Evolutionary conservation across 1,284 basidiomycete genomes (phyloP).

Genomic region (Cystobasidium pallidum): DNA sequence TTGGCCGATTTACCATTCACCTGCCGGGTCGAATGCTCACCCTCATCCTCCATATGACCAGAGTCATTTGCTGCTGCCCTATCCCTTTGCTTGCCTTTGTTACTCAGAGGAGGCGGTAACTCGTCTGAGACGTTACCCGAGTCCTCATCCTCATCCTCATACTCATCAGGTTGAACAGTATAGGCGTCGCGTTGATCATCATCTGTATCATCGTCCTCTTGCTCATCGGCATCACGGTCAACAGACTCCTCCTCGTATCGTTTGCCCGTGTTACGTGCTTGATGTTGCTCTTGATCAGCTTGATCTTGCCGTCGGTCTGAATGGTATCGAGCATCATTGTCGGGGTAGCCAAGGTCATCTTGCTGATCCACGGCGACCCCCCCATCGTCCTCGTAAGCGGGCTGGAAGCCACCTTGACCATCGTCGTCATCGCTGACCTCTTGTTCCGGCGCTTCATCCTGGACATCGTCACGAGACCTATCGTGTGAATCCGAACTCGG

Average conservation of each 20-base stretch:
- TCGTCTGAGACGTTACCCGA: slow-evolving; percentile 42
- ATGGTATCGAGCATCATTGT: slow-evolving; percentile 54
- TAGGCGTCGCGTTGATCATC: slow-evolving; percentile 37
- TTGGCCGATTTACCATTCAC: slow-evolving; percentile 41
- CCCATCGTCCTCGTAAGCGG: slow-evolving; percentile 55
- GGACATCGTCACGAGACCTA: slow-evolving; percentile 13
- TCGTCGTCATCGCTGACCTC: slow-evolving; percentile 46
- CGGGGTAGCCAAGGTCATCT: slow-evolving; percentile 51
- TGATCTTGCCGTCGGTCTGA: background rate
- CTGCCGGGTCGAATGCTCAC: background rate
- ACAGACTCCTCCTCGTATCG: slow-evolving; percentile 51
- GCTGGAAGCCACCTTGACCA: slow-evolving; percentile 49
- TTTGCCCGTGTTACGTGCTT: slow-evolving; percentile 54
- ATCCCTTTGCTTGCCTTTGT: slow-evolving; percentile 33
- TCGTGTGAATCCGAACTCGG: slow-evolving; percentile 18
- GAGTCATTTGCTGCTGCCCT: slow-evolving; percentile 32
- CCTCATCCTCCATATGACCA: slow-evolving; percentile 32
- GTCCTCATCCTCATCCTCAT: slow-evolving; percentile 57
- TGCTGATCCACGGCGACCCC: background rate
- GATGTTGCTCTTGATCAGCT: slow-evolving; percentile 52
- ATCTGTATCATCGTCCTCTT: slow-evolving; percentile 53
- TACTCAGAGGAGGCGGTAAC: slow-evolving; percentile 25
- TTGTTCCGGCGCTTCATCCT: slow-evolving; percentile 8
- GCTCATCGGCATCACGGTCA: slow-evolving; percentile 56
- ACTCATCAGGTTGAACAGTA: slow-evolving; percentile 56